phyloP scores from a whole-genome alignment of 352 stramenopile species.

The Phytophthora citricola region DNA sequence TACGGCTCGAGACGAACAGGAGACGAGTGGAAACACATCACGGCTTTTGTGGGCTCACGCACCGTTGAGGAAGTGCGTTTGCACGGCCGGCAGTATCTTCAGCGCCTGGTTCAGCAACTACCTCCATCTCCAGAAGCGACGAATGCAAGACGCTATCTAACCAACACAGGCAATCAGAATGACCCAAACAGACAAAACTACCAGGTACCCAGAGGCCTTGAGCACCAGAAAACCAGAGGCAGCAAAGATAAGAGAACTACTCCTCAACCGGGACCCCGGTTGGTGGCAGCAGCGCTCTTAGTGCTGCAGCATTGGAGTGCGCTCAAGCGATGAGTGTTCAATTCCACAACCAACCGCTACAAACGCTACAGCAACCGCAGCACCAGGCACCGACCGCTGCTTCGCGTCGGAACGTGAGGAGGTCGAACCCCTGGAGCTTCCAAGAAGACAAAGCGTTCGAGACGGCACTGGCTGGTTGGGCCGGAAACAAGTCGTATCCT shows the following conservation, averaged over 20 bases:
- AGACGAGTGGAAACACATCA: slow-evolving; percentile 78
- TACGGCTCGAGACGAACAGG: slow-evolving; percentile 59
- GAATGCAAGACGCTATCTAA: slow-evolving; percentile 28
- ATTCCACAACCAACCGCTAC: slow-evolving; percentile 23
- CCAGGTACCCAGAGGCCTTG: slow-evolving; percentile 13
- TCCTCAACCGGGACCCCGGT: not conserved
- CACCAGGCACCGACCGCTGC: slow-evolving; percentile 19
- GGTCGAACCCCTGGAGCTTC: slow-evolving; percentile 73
- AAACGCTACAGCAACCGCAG: slow-evolving; percentile 20
- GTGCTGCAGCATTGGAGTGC: slow-evolving; percentile 35
- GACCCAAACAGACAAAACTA: slow-evolving; percentile 39
- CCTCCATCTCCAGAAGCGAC: slow-evolving; percentile 20
- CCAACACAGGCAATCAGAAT: slow-evolving; percentile 32
- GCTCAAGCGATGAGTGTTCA: slow-evolving; percentile 35
- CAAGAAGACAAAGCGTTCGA: slow-evolving; percentile 88
- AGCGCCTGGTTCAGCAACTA: slow-evolving; percentile 69
- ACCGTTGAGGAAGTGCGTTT: slow-evolving; percentile 70
- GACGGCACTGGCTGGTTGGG: slow-evolving; percentile 68
- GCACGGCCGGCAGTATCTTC: slow-evolving; percentile 78
- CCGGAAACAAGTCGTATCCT: slow-evolving; percentile 64
- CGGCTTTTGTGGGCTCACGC: slow-evolving; percentile 71
- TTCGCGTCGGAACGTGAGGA: slow-evolving; percentile 32
- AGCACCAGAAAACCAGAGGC: slow-evolving; percentile 19
- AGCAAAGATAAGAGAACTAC: slow-evolving; percentile 16
- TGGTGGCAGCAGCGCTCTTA: slow-evolving; percentile 23